phyloP scores from a whole-genome alignment of 768 basidiomycete species.

The Obba rivulosa region DNA sequence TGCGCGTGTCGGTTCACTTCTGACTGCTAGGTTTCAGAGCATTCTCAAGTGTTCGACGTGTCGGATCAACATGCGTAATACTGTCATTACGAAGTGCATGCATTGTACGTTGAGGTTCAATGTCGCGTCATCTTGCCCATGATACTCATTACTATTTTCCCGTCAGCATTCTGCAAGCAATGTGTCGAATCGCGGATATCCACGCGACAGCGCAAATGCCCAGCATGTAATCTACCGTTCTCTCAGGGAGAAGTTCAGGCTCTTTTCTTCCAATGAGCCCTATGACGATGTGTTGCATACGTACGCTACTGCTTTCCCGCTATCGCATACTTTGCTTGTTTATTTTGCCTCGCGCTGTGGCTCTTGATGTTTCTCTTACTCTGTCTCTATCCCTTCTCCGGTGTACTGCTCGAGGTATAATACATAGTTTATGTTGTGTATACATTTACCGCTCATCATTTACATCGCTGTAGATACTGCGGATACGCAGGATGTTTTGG shows the following conservation, averaged over 20 bases:
- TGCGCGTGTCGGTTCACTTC: neutral
- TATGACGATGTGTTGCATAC: too few species aligned
- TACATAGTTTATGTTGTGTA: too few species aligned
- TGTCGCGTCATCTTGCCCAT: neutral
- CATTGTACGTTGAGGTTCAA: constrained; percentile 59
- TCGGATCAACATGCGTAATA: constrained; percentile 67
- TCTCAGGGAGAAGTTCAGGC: constrained; percentile 77
- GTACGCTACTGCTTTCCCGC: too few species aligned
- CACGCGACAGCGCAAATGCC: constrained; percentile 92
- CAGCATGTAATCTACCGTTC: constrained; percentile 79
- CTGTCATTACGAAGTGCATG: constrained; percentile 84
- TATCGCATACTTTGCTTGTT: too few species aligned
- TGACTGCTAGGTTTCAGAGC: constrained; percentile 38
- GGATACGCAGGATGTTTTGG: too few species aligned
- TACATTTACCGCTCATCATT: too few species aligned
- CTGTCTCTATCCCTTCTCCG: too few species aligned
- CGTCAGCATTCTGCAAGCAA: constrained; percentile 73
- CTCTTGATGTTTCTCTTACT: too few species aligned
- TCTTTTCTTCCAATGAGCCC: constrained; percentile 49
- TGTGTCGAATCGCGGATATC: constrained; percentile 85
- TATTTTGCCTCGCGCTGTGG: too few species aligned
- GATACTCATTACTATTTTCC: neutral
- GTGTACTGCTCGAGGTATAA: too few species aligned
- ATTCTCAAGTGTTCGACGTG: constrained; percentile 90
- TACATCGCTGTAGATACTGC: too few species aligned